Evolutionary conservation across 2,329 filamentous ascomycete genomes (phyloP).

Genomic region (Grosmannia serpens): DNA sequence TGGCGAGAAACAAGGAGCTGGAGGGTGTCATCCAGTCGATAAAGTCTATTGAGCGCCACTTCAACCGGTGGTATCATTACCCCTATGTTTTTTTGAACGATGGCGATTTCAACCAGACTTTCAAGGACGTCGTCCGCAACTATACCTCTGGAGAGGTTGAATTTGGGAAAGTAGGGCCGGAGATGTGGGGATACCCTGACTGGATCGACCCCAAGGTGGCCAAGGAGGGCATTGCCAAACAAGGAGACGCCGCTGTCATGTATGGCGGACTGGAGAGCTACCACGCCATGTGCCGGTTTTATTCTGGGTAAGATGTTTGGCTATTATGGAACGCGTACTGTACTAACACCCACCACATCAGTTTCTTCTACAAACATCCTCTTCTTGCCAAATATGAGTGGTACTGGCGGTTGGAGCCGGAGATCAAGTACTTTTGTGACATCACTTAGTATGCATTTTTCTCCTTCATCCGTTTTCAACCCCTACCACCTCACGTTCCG

Average conservation of each 20-base stretch:
- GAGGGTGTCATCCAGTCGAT: slow-evolving; percentile 93
- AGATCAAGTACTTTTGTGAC: slow-evolving; percentile 99
- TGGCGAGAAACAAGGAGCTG: slow-evolving; percentile 91
- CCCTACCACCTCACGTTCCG: not conserved
- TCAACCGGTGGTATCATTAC: slow-evolving; percentile 98
- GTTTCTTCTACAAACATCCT: slow-evolving; percentile 96
- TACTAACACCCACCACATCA: slow-evolving; percentile 14
- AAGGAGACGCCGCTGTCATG: slow-evolving; percentile 96
- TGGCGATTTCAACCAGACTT: slow-evolving; percentile 88
- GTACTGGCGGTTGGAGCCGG: slow-evolving; percentile 98
- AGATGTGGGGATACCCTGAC: slow-evolving; percentile 94
- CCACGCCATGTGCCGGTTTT: slow-evolving; percentile 98
- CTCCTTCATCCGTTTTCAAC: not conserved
- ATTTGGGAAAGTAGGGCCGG: slow-evolving; percentile 83
- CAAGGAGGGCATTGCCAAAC: slow-evolving; percentile 90
- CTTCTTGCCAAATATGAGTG: slow-evolving; percentile 94
- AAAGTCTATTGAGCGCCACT: slow-evolving; percentile 96
- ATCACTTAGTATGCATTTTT: slow-evolving; percentile 76
- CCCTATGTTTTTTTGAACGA: slow-evolving; percentile 98
- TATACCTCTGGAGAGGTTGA: slow-evolving; percentile 83
- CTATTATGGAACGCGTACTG: too few species aligned
- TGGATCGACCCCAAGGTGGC: slow-evolving; percentile 93
- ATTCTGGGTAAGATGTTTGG: slow-evolving; percentile 62
- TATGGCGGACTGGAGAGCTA: slow-evolving; percentile 98
- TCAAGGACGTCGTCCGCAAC: slow-evolving; percentile 78